phyloP scores from a whole-genome alignment of 1,284 basidiomycete species.

The Ustanciosporium gigantosporum region DNA sequence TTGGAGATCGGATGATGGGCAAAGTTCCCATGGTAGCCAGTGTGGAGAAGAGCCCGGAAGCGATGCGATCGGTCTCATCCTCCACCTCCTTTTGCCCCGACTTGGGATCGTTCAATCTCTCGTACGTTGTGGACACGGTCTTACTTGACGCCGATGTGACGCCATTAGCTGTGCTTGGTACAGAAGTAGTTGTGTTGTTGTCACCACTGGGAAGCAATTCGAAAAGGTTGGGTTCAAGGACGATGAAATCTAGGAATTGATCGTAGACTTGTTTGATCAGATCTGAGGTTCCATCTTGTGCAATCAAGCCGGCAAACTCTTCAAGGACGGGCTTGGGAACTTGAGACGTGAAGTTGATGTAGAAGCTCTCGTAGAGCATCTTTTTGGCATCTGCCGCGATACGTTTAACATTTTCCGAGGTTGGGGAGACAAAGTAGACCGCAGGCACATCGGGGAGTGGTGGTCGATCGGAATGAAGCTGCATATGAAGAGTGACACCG shows the following conservation, averaged over 20 bases:
- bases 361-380: slow-evolving; percentile 85
- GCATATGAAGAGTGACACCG: slow-evolving; percentile 97
- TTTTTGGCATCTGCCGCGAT: slow-evolving; percentile 71
- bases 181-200: slow-evolving; percentile 33
- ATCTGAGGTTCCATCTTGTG: slow-evolving; percentile 80
- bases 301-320: slow-evolving; percentile 86
- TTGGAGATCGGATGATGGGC: slow-evolving; percentile 90
- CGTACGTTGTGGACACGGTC: slow-evolving; percentile 67
- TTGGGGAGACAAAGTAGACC: slow-evolving; percentile 94
- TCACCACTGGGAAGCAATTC: slow-evolving; percentile 71
- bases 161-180: not conserved
- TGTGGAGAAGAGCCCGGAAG: slow-evolving; percentile 86
- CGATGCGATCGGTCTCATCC: slow-evolving; percentile 87
- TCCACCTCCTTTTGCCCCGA: slow-evolving; percentile 90
- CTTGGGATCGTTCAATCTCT: slow-evolving; percentile 86
- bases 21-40: slow-evolving; percentile 90
- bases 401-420: slow-evolving; percentile 79
- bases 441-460: slow-evolving; percentile 93
- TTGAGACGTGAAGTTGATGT: slow-evolving; percentile 93
- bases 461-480: slow-evolving; percentile 82
- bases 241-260: slow-evolving; percentile 95
- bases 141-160: not conserved
- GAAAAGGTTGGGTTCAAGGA: slow-evolving; percentile 91
- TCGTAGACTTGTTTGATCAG: slow-evolving; percentile 56
- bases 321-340: slow-evolving; percentile 85